Base-by-base conservation (phyloP, 2,329 filamentous ascomycete genomes). In the Monosporascus sp. region DNA sequence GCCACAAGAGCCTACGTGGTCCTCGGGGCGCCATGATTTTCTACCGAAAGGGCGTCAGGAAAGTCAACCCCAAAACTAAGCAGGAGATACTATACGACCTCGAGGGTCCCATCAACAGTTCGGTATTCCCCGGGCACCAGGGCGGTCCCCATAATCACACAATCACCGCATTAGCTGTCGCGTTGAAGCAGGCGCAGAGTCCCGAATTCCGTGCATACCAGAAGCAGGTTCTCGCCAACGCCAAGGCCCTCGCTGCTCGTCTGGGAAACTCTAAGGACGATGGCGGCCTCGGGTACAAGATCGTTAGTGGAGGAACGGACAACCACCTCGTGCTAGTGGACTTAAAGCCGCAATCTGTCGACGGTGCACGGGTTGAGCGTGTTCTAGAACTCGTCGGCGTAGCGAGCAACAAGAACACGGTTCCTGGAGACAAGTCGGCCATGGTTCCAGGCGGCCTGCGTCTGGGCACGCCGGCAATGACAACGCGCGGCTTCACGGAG, bases 81-180 rank as follows among this genome's bases (percentile, higher is more conserved):
- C 87, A 88, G 70, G 86, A 96, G 67, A 85, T 88, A 63, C 74
- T 89, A 69, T 99, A 97, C 75, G 87, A 97, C 66, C 87, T 99
- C 43, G 94, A 97, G 72, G 82, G 80, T 28, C 89, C 92, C 52
- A 99, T 99, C 77, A 99, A 99, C 76, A 84, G 85, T 64, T 96
- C 93, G 52, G 94, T 99, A 57, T 99, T 99, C 80, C 94, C 94
- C 17, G 94, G 94, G 53, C 94, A 99, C 74, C 94, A 99, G 73
- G 94, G 94, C 69, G 94, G 94, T 24, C 94, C 94, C 51, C 94
- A 99, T 77, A 99, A 99, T 78, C 94, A 99, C 79, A 99, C 94
- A 63, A 99, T 99, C 71, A 95, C 94, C 37, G 94, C 94, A 45
- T 80, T 99, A 28, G 86, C 94, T 20, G 94, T 99, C 48, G 94